Conservation (phyloP, 2,329 filamentous ascomycete species). For the Stachybotrys elegans region DNA sequence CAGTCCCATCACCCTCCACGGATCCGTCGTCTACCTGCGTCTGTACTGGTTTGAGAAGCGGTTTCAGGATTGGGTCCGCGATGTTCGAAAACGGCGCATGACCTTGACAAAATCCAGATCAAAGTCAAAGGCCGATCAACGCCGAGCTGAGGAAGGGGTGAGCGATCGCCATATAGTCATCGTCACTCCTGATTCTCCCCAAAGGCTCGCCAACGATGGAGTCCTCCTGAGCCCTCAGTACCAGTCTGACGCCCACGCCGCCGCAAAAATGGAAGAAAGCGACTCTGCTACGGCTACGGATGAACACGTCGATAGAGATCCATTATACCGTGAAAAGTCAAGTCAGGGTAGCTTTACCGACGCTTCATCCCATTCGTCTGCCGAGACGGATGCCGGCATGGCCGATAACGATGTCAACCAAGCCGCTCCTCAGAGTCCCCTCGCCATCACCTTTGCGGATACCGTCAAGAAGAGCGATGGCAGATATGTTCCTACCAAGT, state of each 20-base stretch:
- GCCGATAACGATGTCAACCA: too few species aligned
- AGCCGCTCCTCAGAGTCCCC: too few species aligned
- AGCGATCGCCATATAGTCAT: conserved; percentile 62
- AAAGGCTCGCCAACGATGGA: conserved; percentile 57
- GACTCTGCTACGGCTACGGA: conserved; percentile 25
- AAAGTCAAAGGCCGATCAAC: conserved; percentile 36
- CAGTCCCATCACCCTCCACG: conserved; percentile 80
- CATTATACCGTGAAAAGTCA: background rate
- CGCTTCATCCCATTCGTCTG: too few species aligned
- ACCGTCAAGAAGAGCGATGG: conserved; percentile 58
- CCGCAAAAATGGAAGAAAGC: conserved; percentile 30
- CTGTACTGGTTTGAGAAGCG: conserved; percentile 98
- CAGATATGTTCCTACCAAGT: conserved; percentile 40
- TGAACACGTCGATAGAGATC: conserved; percentile 15
- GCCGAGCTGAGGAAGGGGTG: conserved; percentile 56
- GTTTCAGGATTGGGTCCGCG: conserved; percentile 77
- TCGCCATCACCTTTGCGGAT: conserved; percentile 64
- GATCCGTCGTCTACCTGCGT: conserved; percentile 83
- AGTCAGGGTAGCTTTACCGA: background rate
- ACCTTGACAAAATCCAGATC: conserved; percentile 60
- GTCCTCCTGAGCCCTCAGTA: conserved; percentile 41
- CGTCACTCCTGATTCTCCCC: conserved; percentile 50
- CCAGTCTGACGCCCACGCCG: conserved; percentile 20
- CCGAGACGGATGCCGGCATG: background rate
- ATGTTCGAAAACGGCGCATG: conserved; percentile 62